phyloP scores from a whole-genome alignment of 768 basidiomycete species.

The Podaxis mareebaensis region DNA sequence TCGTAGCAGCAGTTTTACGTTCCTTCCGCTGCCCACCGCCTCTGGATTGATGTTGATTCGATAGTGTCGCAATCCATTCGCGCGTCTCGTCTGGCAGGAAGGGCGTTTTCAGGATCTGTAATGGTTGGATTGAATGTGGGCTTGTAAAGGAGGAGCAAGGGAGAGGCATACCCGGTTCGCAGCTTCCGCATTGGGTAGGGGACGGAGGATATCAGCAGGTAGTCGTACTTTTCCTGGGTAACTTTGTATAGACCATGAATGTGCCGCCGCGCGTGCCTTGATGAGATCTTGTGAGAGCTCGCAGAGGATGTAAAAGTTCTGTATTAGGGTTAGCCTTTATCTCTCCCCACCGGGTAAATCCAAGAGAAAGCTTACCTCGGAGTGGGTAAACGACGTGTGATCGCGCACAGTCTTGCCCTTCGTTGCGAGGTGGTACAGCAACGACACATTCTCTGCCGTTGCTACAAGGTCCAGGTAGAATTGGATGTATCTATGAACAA shows the following conservation, averaged over 20 bases:
- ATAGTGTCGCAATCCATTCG: constrained; percentile 55
- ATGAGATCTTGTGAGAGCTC: constrained; percentile 91
- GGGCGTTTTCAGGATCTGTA: constrained; percentile 63
- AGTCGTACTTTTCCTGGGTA: constrained; percentile 82
- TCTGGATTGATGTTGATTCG: constrained; percentile 38
- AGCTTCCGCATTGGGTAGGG: constrained; percentile 65
- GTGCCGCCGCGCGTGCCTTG: constrained; percentile 59
- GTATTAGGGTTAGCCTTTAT: background rate
- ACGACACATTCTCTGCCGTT: constrained; percentile 77
- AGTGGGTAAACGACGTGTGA: constrained; percentile 60
- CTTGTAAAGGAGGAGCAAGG: background rate
- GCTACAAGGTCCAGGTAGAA: constrained; percentile 83
- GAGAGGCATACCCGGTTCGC: constrained; percentile 52
- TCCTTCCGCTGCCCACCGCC: constrained; percentile 49
- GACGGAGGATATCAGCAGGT: constrained; percentile 79
- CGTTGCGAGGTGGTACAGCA: constrained; percentile 79
- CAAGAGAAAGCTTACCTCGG: constrained; percentile 52
- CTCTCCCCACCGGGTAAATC: background rate
- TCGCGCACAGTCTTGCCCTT: constrained; percentile 90
- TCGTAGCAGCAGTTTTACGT: constrained; percentile 39
- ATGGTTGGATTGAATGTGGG: background rate
- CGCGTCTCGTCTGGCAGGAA: constrained; percentile 66
- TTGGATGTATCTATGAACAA: constrained; percentile 70
- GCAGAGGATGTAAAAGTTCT: constrained; percentile 87
- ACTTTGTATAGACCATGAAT: constrained; percentile 75